Base-by-base conservation (phyloP, 768 basidiomycete species). In the Boletus vermiculosoides region DNA sequence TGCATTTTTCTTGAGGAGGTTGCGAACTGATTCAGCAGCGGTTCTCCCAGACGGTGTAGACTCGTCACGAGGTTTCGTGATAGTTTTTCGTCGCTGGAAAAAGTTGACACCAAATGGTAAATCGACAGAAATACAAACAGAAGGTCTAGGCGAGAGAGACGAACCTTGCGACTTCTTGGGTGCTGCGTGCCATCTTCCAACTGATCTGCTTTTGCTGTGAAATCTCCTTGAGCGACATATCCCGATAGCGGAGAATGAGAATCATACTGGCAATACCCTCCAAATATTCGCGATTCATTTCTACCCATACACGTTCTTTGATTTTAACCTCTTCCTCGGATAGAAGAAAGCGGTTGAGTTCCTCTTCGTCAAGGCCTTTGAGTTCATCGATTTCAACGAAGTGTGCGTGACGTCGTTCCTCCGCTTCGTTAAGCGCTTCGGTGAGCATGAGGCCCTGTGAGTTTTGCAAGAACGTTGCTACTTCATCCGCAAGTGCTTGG, bases 271-370 rank as follows among this genome's bases (percentile, higher is more conserved):
- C 94, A 34, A 95, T 77, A 16, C 88, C 86, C 68, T 94, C 89
- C 36, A 98, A 74, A 70, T 96, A 98, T 33, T 97, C 94, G 63
- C 82, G 82, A 70, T 97, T 97, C 65, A 93, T 77, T 73, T 95
- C 93, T 47, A 95, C 92, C 94, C 94, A 98, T 1, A 97, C 84
- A 12, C 92, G 85, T 70, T 93, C 92, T 71, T 91, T 98, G 66
- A 92, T 78, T 68, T 78, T 84, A 4, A 91, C 87, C 71, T 96
- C 94, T 23, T 88, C 88, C 36, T 88, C 87, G 9, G 80, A 83
- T 23, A 94, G 73, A 54, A 92, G 75, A 67, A 97, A 89, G 25
- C 77, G 77, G 69, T 96, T 88, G 42, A 97, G 78, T 68, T 98
- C 94, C 6, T 87, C 91, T 65, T 98, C 94, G 71, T 97, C 88